phyloP scores from a whole-genome alignment of 1,139 yeast species.

The Hanseniaspora gamundiae region DNA sequence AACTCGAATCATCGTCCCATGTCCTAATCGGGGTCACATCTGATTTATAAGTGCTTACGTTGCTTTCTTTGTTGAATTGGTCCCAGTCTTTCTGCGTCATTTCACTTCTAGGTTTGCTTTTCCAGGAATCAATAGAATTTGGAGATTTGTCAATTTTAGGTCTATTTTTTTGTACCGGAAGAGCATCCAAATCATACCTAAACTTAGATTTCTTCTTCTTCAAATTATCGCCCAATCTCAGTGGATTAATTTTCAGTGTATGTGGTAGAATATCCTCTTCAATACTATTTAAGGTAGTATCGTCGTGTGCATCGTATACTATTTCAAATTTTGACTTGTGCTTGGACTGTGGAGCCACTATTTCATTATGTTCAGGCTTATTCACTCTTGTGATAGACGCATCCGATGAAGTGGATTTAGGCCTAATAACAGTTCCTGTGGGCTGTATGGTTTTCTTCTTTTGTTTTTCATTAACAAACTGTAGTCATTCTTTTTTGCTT shows the following conservation, averaged over 20 bases:
- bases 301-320: no score
- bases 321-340: no score
- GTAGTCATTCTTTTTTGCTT: constrained; percentile 8
- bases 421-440: no score
- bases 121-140: constrained; percentile 46
- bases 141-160: background rate
- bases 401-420: no score
- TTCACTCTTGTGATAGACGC: no score
- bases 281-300: no score
- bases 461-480: constrained; percentile 6
- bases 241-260: no score
- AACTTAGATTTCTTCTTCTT: background rate
- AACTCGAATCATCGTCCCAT: constrained; percentile 48
- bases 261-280: no score
- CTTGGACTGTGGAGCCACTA: no score
- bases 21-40: constrained; percentile 49
- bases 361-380: no score
- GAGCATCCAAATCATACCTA: no score
- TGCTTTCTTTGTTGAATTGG: constrained; percentile 67
- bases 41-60: constrained; percentile 40
- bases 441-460: no score
- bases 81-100: constrained; percentile 90
- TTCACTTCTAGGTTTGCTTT: constrained; percentile 42
- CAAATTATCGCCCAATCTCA: background rate
- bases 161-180: background rate